These are phyloP conservation scores for Tetrahymena malaccensis DNA, from an alignment of 73 alveolate genomes.

Conservation along the genomic window DNA sequence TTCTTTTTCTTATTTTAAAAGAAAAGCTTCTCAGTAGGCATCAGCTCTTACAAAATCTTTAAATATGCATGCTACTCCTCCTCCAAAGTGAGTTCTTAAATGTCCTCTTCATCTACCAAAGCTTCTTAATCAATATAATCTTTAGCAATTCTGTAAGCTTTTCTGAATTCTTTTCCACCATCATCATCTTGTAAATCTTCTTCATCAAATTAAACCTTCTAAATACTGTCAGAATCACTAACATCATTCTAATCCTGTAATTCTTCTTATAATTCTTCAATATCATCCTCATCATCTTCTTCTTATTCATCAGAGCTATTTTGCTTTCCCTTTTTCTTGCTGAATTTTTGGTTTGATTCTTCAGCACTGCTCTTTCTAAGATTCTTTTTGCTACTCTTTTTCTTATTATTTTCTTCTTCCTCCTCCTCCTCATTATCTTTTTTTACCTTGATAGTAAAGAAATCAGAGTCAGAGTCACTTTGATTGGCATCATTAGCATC, in stretches of 20 bases:
- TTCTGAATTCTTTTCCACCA: not conserved
- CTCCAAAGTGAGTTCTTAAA: not conserved
- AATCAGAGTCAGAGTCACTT: not conserved
- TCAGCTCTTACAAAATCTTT: not conserved
- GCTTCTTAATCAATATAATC: not conserved
- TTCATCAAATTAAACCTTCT: not conserved
- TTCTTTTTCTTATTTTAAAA: not conserved
- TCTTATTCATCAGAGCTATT: not conserved
- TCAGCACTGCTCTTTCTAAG: not conserved
- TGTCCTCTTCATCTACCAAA: not conserved
- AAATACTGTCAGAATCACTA: not conserved
- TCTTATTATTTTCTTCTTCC: not conserved
- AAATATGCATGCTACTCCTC: not conserved
- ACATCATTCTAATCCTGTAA: not conserved
- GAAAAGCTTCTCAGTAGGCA: not conserved
- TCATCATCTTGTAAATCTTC: not conserved
- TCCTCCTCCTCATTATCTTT: not conserved
- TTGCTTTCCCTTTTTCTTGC: not conserved
- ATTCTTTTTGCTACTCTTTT: not conserved
- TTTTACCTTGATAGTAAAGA: not conserved
- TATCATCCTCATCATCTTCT: not conserved
- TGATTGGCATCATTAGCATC: not conserved
- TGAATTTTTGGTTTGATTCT: not conserved
- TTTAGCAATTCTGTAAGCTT: not conserved
- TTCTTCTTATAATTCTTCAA: not conserved